phyloP scores from a whole-genome alignment of 1,139 yeast genomes.

The Waltiozyma sp. region DNA sequence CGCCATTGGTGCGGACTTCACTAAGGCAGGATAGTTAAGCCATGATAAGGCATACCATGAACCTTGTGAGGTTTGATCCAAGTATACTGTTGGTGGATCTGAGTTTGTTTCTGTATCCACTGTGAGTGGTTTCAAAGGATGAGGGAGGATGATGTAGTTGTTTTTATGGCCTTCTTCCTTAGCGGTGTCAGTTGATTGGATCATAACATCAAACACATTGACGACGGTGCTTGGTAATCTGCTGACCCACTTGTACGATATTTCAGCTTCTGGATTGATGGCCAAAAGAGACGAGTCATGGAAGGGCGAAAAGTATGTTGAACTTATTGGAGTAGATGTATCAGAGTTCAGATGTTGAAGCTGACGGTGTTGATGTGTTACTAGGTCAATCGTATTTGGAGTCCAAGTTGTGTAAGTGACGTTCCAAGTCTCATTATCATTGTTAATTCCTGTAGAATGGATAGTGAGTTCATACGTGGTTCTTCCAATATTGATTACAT shows the following conservation, averaged over 20 bases:
- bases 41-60: constrained; percentile 83
- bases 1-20: constrained; percentile 67
- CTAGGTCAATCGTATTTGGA: constrained; percentile 73
- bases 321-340: constrained; percentile 51
- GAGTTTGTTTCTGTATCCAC: constrained; percentile 8
- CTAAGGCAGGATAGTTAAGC: constrained; percentile 64
- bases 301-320: constrained; percentile 72
- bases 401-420: constrained; percentile 89
- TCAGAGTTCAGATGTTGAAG: constrained; percentile 30
- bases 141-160: constrained; percentile 44
- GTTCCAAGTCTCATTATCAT: constrained; percentile 47
- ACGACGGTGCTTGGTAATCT: constrained; percentile 55
- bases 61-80: constrained; percentile 13
- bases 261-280: constrained; percentile 49
- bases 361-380: background rate
- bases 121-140: constrained; percentile 41
- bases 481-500: constrained; percentile 25
- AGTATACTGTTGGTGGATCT: constrained; percentile 14
- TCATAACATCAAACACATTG: constrained; percentile 60
- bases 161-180: constrained; percentile 21
- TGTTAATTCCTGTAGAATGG: constrained; percentile 46
- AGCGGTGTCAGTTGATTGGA: background rate
- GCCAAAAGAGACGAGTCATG: constrained; percentile 65
- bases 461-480: constrained; percentile 48
- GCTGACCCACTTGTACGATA: constrained; percentile 67